Conservation (phyloP, 345 rosid genomes). For the Salix exigua region DNA sequence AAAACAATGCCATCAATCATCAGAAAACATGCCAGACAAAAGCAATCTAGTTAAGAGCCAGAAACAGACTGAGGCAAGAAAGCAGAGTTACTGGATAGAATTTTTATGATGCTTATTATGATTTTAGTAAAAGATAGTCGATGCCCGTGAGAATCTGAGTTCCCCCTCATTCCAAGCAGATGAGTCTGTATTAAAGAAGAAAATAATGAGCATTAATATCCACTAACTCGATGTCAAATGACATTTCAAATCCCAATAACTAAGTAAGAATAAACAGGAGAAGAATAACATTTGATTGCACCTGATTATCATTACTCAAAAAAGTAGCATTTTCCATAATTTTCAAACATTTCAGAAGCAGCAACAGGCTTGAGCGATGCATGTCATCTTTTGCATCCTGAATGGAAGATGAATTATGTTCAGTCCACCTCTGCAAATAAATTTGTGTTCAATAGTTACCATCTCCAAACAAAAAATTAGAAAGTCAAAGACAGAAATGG, state of each 20-base stretch:
- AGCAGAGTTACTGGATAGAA: conserved; percentile 61
- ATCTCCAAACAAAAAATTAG: conserved; percentile 8
- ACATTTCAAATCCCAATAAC: not conserved
- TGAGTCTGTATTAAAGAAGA: conserved; percentile 47
- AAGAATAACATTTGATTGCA: conserved; percentile 20
- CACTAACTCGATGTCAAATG: conserved; percentile 9
- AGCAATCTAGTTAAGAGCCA: not conserved
- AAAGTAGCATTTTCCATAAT: conserved; percentile 97
- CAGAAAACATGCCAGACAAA: conserved; percentile 13
- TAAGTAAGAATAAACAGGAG: not conserved
- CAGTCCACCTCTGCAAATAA: conserved; percentile 48
- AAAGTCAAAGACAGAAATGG: not conserved
- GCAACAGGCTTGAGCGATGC: conserved; percentile 42
- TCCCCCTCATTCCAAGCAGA: conserved; percentile 73
- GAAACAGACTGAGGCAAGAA: conserved; percentile 1
- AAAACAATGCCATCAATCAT: conserved; percentile 24
- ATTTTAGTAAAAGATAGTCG: conserved; percentile 52
- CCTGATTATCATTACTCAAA: conserved; percentile 90
- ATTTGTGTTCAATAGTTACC: not conserved
- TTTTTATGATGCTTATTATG: conserved; percentile 55
- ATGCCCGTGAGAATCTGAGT: conserved; percentile 37
- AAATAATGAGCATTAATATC: conserved; percentile 1
- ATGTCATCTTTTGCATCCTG: conserved; percentile 40
- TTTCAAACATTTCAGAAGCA: conserved; percentile 77
- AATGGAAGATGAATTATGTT: conserved; percentile 23